Base-by-base conservation (phyloP, 108 stramenopile genomes). In the Skeletonema marinoi region DNA sequence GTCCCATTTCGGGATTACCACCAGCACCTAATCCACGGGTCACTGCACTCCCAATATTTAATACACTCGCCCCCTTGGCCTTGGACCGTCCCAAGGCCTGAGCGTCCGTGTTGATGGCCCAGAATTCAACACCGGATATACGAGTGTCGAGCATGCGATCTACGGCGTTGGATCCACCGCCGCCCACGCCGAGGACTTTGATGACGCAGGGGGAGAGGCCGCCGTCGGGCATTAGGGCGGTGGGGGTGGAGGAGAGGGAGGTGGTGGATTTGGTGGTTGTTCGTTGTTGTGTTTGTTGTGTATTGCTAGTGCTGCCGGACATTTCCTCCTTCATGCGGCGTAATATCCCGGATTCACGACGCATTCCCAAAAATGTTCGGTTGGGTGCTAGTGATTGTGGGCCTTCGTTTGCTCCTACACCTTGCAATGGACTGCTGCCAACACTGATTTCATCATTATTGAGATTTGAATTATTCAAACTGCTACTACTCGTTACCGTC, bases 1-100 rank as follows among this genome's bases (percentile, higher is more conserved):
- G 83, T 29, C 96, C 96, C 17, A 94, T 86, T 63, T 91, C 90
- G 30, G 96, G 96, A 67, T 90, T 83, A n/a, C 96, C 96, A 11
- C 96, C 96, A 19, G 96, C 96, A 9, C 96, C 96, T 6, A 96
- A 82, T 14, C 96, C 96, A 14, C 96, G 86, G n/a, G 96, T 96
- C 5, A 95, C 92, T 25, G 90, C 81, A 5, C 80, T 69, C 12
- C 96, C 96, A 74, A 96, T 91, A 83, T 95, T 92, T n/a, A 90
- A 79, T 32, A 88, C 85, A 30, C 66, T 64, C 39, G 87, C 88
- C 5, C 87, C 85, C 71, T 85, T 69, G 32, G 88, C 89, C 71
- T 88, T 84, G 74, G 85, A 84, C 11, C 87, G 73, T 4, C 84
- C 88, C 14, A 94, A 79, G 46, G 93, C 96, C 81, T 96, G 96